These are phyloP conservation scores for Aphanomyces stellatus DNA, from an alignment of 352 stramenopile genomes.

Conservation along the genomic window DNA sequence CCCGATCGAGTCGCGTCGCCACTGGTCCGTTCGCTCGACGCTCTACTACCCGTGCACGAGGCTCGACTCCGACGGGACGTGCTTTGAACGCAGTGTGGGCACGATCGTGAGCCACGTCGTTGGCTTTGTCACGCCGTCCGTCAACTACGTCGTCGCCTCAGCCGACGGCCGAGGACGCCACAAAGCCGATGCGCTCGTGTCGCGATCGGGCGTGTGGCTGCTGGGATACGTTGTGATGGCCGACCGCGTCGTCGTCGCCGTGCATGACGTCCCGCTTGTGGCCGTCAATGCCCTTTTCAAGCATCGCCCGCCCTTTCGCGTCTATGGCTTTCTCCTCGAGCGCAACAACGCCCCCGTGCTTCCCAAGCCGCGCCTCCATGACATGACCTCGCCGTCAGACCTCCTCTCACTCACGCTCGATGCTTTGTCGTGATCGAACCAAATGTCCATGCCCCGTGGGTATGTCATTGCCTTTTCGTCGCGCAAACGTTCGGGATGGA, in stretches of 20 bases:
- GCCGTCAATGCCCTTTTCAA: background rate
- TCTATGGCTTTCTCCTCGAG: slow-evolving; percentile 1
- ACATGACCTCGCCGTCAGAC: too few relatives aligned
- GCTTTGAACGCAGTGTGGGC: background rate
- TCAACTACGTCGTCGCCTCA: background rate
- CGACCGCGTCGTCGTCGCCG: background rate
- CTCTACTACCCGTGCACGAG: background rate
- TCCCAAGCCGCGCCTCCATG: too few relatives aligned
- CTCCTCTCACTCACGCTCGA: too few relatives aligned
- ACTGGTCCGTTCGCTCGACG: background rate
- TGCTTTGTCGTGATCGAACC: too few relatives aligned
- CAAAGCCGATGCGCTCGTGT: background rate
- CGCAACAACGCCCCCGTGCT: too few relatives aligned
- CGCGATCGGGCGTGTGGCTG: background rate
- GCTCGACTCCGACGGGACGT: background rate
- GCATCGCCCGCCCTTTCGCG: background rate
- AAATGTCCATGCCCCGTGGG: too few relatives aligned
- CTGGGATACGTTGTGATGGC: background rate
- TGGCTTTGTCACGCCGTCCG: background rate
- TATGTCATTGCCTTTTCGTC: too few relatives aligned
- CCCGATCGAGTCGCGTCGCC: too few relatives aligned
- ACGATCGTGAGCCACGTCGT: background rate
- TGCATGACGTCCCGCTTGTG: background rate
- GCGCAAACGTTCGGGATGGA: too few relatives aligned
- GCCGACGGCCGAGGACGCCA: too few relatives aligned